Evolutionary conservation across 2,329 filamentous ascomycete species (phyloP).

Genomic region (Plenodomus tracheiphilus): DNA sequence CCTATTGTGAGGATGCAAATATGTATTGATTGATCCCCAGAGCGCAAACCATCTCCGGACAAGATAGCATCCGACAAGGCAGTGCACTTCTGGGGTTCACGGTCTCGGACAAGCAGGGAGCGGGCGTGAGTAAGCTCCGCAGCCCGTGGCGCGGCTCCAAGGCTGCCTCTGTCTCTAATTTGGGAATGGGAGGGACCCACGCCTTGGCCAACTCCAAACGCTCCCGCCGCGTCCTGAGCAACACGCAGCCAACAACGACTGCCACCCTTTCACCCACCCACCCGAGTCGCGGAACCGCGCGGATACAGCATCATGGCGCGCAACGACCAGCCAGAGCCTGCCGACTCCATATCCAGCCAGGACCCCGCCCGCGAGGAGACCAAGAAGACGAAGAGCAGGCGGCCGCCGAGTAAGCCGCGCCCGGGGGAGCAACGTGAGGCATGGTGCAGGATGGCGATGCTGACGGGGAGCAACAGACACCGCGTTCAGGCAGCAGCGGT

Average conservation of each 20-base stretch:
- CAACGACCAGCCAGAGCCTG: slow-evolving; percentile 48
- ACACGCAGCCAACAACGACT: slow-evolving; percentile 17
- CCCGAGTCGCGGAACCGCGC: slow-evolving; percentile 33
- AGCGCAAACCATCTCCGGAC: too few relatives aligned
- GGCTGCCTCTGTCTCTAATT: slow-evolving; percentile 21
- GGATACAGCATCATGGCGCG: slow-evolving; percentile 49
- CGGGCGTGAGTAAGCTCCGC: slow-evolving; percentile 18
- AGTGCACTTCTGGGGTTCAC: slow-evolving; percentile 6
- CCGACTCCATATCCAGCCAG: slow-evolving; percentile 49
- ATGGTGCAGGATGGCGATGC: slow-evolving; percentile 12
- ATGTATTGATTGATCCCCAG: too few relatives aligned
- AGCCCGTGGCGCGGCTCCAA: slow-evolving; percentile 25
- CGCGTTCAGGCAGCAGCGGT: slow-evolving; percentile 91
- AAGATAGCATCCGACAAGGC: neutral
- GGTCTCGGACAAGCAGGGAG: slow-evolving; percentile 16
- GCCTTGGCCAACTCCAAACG: slow-evolving; percentile 27
- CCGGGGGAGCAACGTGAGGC: slow-evolving; percentile 2
- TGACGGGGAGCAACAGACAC: slow-evolving; percentile 66
- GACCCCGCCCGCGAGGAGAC: slow-evolving; percentile 45
- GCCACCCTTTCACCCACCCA: slow-evolving; percentile 16
- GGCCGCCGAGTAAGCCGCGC: slow-evolving; percentile 75
- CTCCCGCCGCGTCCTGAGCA: slow-evolving; percentile 18
- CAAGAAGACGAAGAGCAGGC: slow-evolving; percentile 81
- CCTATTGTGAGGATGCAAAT: too few relatives aligned
- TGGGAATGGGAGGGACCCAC: slow-evolving; percentile 8